A percentile compares a stretch with the other conserved stretches of the same genome.
phyloP scores from a whole-genome alignment of 768 basidiomycete genomes.

The Chalciporus sphaerocephalus region DNA sequence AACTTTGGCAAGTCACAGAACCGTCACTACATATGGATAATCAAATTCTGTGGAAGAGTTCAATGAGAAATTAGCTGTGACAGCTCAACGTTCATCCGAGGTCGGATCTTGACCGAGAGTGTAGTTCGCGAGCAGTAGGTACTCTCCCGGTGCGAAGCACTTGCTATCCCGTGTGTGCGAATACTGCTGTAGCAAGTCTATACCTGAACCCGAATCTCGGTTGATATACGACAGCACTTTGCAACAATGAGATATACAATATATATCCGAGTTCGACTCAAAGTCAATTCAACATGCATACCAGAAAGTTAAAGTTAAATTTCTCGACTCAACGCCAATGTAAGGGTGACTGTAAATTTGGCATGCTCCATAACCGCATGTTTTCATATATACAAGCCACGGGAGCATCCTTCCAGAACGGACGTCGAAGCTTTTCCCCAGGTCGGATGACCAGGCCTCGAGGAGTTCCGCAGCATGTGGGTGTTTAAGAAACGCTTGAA shows the following conservation, averaged over 20 bases:
- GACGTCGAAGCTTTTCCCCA: slow-evolving; percentile 37
- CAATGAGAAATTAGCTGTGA: slow-evolving; percentile 35
- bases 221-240: slow-evolving; percentile 57
- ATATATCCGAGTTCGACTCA: slow-evolving; percentile 19
- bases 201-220: no score
- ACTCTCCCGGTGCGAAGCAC: no score
- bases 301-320: slow-evolving; percentile 11
- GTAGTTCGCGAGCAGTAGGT: no score
- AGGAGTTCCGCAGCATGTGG: slow-evolving; percentile 13
- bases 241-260: slow-evolving; percentile 49
- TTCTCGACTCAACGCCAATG: slow-evolving; percentile 9
- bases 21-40: slow-evolving; percentile 10
- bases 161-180: no score
- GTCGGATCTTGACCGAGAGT: no score
- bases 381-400: slow-evolving; percentile 23
- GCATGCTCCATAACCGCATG: slow-evolving; percentile 7
- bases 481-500: slow-evolving; percentile 36
- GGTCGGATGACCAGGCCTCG: slow-evolving; percentile 30
- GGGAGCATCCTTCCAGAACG: slow-evolving; percentile 34
- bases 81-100: no score
- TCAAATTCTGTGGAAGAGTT: slow-evolving; percentile 40
- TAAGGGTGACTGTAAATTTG: background rate
- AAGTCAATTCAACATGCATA: slow-evolving; percentile 23
- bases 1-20: slow-evolving; percentile 33
- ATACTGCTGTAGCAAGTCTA: no score